phyloP scores from a whole-genome alignment of 2,329 filamentous ascomycete species.

The Alternaria alternata region DNA sequence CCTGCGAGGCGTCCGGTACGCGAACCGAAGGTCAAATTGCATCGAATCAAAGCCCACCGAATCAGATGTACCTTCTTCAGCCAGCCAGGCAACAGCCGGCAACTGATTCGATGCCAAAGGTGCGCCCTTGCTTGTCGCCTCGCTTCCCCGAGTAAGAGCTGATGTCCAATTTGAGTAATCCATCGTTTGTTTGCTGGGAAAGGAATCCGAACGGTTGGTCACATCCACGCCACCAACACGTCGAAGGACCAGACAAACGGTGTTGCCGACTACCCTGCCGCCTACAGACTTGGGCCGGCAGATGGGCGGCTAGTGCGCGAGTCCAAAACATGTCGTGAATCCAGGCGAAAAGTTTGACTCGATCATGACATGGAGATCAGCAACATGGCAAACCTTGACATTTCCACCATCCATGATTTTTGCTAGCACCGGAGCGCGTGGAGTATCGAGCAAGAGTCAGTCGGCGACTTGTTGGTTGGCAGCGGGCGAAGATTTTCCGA shows the following conservation, averaged over 20 bases:
- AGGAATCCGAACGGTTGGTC: conserved; percentile 6
- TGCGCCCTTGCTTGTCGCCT: neutral
- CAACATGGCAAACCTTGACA: neutral
- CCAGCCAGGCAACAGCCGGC: too few relatives aligned
- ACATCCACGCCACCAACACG: conserved; percentile 4
- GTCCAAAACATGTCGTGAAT: neutral
- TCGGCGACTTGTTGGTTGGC: conserved; percentile 2
- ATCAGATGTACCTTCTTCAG: too few relatives aligned
- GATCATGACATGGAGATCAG: neutral
- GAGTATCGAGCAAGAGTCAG: neutral
- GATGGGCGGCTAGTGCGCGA: neutral
- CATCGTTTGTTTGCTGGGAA: neutral
- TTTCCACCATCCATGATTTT: neutral
- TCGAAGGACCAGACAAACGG: neutral
- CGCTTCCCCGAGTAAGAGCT: neutral
- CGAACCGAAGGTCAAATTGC: neutral
- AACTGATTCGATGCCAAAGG: neutral
- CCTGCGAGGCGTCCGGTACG: neutral
- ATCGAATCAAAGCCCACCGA: neutral
- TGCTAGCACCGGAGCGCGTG: neutral
- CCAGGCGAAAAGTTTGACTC: neutral
- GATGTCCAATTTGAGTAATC: neutral
- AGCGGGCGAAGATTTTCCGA: conserved; percentile 17
- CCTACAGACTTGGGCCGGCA: neutral
- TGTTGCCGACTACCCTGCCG: neutral